These are phyloP conservation scores for Nannizziopsis barbatae DNA, from an alignment of 2,329 filamentous ascomycete genomes.

Conservation along the genomic window DNA sequence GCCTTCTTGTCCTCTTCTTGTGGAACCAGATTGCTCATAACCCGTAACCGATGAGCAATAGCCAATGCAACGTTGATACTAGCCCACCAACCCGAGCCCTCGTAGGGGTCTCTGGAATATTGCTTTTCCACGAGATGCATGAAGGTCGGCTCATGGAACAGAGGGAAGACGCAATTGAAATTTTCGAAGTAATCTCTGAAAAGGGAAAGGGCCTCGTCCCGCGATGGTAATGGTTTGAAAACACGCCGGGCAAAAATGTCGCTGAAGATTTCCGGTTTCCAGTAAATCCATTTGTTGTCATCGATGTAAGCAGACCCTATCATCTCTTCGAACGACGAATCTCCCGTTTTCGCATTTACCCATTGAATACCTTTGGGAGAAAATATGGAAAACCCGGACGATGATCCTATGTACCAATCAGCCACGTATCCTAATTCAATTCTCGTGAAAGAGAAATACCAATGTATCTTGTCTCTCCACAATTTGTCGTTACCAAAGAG, in stretches of 20 bases:
- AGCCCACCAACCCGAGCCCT: slow-evolving; percentile 97
- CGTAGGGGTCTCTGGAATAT: slow-evolving; percentile 83
- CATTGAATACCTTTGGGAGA: slow-evolving; percentile 96
- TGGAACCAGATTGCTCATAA: slow-evolving; percentile 88
- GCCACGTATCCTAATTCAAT: background rate
- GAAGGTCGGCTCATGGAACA: slow-evolving; percentile 96
- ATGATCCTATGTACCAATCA: slow-evolving; percentile 56
- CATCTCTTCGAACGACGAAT: slow-evolving; percentile 87
- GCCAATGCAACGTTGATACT: slow-evolving; percentile 87
- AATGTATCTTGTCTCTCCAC: slow-evolving; percentile 90
- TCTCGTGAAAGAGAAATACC: slow-evolving; percentile 45
- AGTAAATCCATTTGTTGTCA: slow-evolving; percentile 91
- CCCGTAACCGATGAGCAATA: slow-evolving; percentile 81
- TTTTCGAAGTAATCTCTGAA: slow-evolving; percentile 94
- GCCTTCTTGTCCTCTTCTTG: slow-evolving; percentile 88
- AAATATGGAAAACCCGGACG: slow-evolving; percentile 96
- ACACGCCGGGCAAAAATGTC: slow-evolving; percentile 80
- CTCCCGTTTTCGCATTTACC: slow-evolving; percentile 97
- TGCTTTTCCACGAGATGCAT: slow-evolving; percentile 94
- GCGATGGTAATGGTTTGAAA: slow-evolving; percentile 71
- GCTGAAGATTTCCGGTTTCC: slow-evolving; percentile 94
- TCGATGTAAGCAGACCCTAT: slow-evolving; percentile 83
- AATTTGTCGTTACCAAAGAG: slow-evolving; percentile 87
- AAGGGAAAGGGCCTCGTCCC: slow-evolving; percentile 75
- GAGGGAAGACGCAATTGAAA: slow-evolving; percentile 97